These are phyloP conservation scores for Xylogone sp. DNA, from an alignment of 2,329 filamentous ascomycete species.

Conservation along the genomic window DNA sequence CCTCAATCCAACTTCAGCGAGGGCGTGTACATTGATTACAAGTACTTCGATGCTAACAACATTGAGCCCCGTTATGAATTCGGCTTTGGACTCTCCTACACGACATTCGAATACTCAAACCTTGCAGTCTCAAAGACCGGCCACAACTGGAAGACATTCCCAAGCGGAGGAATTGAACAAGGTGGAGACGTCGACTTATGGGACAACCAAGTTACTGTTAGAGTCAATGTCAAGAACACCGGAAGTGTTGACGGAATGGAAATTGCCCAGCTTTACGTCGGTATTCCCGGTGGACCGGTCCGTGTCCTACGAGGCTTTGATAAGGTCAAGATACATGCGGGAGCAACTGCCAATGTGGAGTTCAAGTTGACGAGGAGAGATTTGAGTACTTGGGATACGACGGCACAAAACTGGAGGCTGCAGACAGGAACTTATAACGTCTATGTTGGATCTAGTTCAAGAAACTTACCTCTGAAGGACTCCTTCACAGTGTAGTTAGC, in stretches of 20 bases:
- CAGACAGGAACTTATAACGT: constrained; percentile 18
- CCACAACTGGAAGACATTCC: constrained; percentile 53
- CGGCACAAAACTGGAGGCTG: constrained; percentile 52
- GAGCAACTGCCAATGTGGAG: constrained; percentile 38
- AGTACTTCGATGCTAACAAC: constrained; percentile 39
- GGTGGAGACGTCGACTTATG: constrained; percentile 53
- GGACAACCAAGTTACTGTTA: constrained; percentile 45
- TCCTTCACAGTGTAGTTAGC: too few species aligned
- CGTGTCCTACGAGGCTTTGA: constrained; percentile 61
- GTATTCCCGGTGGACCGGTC: constrained; percentile 36
- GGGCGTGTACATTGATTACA: constrained; percentile 47
- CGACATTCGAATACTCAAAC: constrained; percentile 47
- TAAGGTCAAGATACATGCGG: constrained; percentile 47
- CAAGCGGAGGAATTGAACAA: too few species aligned
- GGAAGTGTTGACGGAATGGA: constrained; percentile 32
- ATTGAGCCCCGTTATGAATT: constrained; percentile 33
- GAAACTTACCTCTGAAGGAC: constrained; percentile 9
- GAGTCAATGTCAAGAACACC: constrained; percentile 43
- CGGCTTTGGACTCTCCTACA: constrained; percentile 51
- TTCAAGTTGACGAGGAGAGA: constrained; percentile 58
- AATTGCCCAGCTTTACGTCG: constrained; percentile 25
- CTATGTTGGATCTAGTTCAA: constrained; percentile 7
- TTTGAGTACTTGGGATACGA: constrained; percentile 61
- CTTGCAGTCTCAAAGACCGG: constrained; percentile 41
- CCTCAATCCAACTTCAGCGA: constrained; percentile 43